These are phyloP conservation scores for Hypoxylon sp. DNA, from an alignment of 2,329 filamentous ascomycete species.

Conservation along the genomic window DNA sequence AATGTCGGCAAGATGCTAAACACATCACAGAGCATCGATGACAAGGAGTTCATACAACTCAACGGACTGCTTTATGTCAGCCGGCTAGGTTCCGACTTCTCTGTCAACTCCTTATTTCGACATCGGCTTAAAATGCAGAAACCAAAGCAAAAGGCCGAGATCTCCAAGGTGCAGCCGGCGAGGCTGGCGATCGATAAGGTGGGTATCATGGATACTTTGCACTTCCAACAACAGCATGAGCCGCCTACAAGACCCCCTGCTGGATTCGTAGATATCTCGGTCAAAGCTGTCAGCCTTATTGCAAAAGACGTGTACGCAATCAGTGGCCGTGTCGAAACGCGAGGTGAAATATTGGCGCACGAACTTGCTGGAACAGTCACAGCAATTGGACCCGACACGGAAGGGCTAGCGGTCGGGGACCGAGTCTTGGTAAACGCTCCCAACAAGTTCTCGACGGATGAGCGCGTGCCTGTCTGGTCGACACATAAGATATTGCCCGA, in stretches of 20 bases:
- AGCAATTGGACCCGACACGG: neutral
- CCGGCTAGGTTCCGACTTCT: slow-evolving; percentile 35
- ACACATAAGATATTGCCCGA: slow-evolving; percentile 30
- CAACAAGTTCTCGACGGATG: slow-evolving; percentile 39
- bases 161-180: slow-evolving; percentile 9
- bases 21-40: slow-evolving; percentile 14
- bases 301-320: slow-evolving; percentile 32
- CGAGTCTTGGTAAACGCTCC: neutral
- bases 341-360: neutral
- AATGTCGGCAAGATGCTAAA: slow-evolving; percentile 1
- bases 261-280: slow-evolving; percentile 18
- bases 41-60: slow-evolving; percentile 30
- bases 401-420: neutral
- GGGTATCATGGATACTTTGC: slow-evolving; percentile 32
- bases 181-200: slow-evolving; percentile 21
- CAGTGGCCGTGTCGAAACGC: slow-evolving; percentile 16
- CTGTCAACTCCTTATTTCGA: slow-evolving; percentile 37
- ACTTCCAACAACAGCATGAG: slow-evolving; percentile 35
- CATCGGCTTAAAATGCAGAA: slow-evolving; percentile 6
- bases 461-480: slow-evolving; percentile 40
- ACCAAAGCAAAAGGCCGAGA: neutral
- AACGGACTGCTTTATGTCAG: slow-evolving; percentile 34
- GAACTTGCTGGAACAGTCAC: neutral
- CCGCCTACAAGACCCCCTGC: neutral
- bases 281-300: too few species aligned